Evolutionary conservation across 2,329 filamentous ascomycete species (phyloP), one percentile per base, ranked within the genome.

Genomic region (Leptographium radiaticola): DNA sequence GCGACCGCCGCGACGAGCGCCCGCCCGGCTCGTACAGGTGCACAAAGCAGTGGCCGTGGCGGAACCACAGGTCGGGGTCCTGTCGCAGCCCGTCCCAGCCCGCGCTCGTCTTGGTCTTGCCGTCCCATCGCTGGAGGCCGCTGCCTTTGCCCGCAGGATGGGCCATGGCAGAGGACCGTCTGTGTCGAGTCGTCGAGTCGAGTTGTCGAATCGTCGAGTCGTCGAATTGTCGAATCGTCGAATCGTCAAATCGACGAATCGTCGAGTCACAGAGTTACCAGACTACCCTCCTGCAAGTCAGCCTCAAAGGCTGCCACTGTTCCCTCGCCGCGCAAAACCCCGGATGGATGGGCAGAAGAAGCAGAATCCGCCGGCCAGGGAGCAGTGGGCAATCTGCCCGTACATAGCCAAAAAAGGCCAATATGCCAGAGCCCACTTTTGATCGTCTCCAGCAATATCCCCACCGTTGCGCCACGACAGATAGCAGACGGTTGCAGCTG

Each of bases 41-140:
- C 1, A 90, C 74, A 16, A 81, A 72, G 61, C 86, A 89, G 62
- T 89, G 80, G 15, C 83, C 86, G 58, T 81, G 68, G 12, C 75
- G 71, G 56, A 75, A 74, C 83, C 83, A 90, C 3, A 91, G 71
- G 59, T 89, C 86, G 2, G 77, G 71, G 60, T 90, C 86, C 86
- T 70, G 70, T 60, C 68, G 68, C 43, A 77, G 60, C 38, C 65
- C 68, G 53, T 78, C 71, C 76, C 76, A 79, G 16, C 66, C 60
- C 15, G 63, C 60, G 52, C 65, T 71, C 1, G 69, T 68, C 57
- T 68, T 70, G 16, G 72, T 69, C 34, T 68, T 69, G 52, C 76
- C 76, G 57, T 79, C 74, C 73, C 75, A 79, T 57, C 72, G 69
- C 64, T 69, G 71, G n/a, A 77, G 62, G n/a, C 60, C 63, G 2